Evolutionary conservation across 2,329 filamentous ascomycete species (phyloP).

Genomic region (Pseudocercospora crystallina): DNA sequence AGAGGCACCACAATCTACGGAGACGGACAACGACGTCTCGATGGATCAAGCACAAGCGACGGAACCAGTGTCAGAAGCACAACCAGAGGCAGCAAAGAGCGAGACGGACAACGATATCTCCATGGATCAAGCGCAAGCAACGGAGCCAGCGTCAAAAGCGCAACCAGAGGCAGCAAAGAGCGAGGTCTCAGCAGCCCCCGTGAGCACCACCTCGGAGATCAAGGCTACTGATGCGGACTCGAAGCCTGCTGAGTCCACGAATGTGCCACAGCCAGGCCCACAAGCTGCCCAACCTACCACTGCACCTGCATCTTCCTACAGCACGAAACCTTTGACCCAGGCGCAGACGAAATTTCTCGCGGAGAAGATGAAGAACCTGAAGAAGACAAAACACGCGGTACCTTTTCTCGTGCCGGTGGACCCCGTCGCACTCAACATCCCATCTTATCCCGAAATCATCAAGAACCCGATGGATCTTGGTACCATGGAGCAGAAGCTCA

Average conservation of each 20-base stretch:
- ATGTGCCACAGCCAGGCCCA: constrained; percentile 4
- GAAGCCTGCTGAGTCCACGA: constrained; percentile 12
- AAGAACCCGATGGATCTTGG: constrained; percentile 80
- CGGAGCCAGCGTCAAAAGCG: not conserved
- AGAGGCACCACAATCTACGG: not conserved
- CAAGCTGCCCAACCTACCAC: constrained; percentile 12
- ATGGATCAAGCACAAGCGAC: constrained; percentile 1
- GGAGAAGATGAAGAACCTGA: constrained; percentile 69
- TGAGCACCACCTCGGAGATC: not conserved
- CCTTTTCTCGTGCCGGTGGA: constrained; percentile 79
- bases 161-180: not conserved
- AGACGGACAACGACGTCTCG: constrained; percentile 3
- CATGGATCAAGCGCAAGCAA: constrained; percentile 1
- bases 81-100: constrained; percentile 1
- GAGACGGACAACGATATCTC: constrained; percentile 2
- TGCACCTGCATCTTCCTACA: constrained; percentile 26
- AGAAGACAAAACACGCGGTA: constrained; percentile 78
- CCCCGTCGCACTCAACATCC: constrained; percentile 71
- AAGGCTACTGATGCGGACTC: not conserved
- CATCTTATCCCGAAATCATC: constrained; percentile 70
- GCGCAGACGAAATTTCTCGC: constrained; percentile 63
- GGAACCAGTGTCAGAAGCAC: not conserved
- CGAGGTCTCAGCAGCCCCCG: too few relatives aligned
- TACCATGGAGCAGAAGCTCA: constrained; percentile 78
- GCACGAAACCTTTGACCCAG: constrained; percentile 53